Conservation (phyloP, 2,329 filamentous ascomycete genomes). For the Aspergillus brunneoviolaceus region DNA sequence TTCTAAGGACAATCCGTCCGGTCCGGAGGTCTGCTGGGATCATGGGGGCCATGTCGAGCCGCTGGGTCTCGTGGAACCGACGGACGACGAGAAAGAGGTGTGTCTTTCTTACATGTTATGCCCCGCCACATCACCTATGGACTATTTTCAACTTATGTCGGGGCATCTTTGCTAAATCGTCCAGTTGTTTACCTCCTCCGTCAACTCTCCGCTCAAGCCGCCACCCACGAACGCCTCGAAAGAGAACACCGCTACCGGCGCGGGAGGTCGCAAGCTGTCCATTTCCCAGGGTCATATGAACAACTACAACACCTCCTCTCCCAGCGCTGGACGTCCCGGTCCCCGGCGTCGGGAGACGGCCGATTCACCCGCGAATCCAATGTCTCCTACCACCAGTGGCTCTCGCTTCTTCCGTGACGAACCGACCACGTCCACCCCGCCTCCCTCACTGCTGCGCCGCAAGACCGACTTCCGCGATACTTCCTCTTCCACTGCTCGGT, state of each 20-base stretch:
- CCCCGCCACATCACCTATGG: not conserved
- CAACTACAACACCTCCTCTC: constrained; percentile 70
- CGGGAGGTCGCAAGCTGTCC: constrained; percentile 72
- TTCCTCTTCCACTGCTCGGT: constrained; percentile 33
- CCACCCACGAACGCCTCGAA: constrained; percentile 68
- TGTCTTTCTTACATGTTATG: constrained; percentile 20
- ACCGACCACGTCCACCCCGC: constrained; percentile 58
- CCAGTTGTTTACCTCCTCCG: constrained; percentile 77
- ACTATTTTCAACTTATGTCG: not conserved
- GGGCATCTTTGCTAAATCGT: constrained; percentile 24
- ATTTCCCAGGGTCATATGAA: constrained; percentile 68
- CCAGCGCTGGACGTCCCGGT: constrained; percentile 69
- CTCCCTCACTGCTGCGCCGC: constrained; percentile 59
- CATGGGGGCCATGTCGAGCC: constrained; percentile 67
- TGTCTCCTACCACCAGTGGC: constrained; percentile 48
- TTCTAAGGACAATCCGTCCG: constrained; percentile 68
- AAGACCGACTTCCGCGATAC: constrained; percentile 62
- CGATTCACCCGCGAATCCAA: constrained; percentile 58
- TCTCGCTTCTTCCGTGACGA: constrained; percentile 51
- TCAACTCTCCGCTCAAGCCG: constrained; percentile 91
- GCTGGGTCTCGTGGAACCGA: constrained; percentile 71
- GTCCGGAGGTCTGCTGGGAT: constrained; percentile 94
- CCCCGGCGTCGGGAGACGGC: constrained; percentile 84
- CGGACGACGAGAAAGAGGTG: constrained; percentile 65
- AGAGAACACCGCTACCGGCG: constrained; percentile 44